Evolutionary conservation across 1,139 yeast species (phyloP).

Genomic region (Yamadazyma dendronema): DNA sequence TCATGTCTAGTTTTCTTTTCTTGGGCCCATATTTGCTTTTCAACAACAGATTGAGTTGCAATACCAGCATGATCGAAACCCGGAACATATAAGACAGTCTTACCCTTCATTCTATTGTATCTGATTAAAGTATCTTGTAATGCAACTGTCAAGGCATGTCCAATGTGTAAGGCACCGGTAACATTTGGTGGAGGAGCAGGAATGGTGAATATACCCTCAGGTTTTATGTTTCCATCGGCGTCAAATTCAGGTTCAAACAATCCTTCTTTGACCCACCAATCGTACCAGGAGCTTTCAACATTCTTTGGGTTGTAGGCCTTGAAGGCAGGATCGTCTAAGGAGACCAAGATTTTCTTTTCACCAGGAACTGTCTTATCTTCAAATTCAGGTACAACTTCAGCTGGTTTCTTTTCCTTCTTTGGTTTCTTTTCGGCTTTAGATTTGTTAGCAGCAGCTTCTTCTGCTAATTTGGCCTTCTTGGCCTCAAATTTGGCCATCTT

Average conservation of each 20-base stretch:
- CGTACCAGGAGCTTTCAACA: slow-evolving; percentile 97
- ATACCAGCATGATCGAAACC: slow-evolving; percentile 99
- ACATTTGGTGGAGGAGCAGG: slow-evolving; percentile 99
- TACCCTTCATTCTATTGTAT: slow-evolving; percentile 96
- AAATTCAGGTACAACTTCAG: slow-evolving; percentile 76
- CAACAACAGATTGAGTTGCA: slow-evolving; percentile 98
- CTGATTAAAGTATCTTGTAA: slow-evolving; percentile 93
- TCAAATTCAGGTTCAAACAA: slow-evolving; percentile 85
- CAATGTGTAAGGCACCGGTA: slow-evolving; percentile 98
- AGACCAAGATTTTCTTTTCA: slow-evolving; percentile 81
- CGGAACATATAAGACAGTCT: slow-evolving; percentile 88
- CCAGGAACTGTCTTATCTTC: slow-evolving; percentile 83
- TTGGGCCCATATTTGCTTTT: slow-evolving; percentile 88
- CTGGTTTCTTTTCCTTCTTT: slow-evolving; percentile 67
- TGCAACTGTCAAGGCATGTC: slow-evolving; percentile 94
- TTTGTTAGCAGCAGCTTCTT: slow-evolving; percentile 29
- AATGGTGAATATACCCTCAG: slow-evolving; percentile 82
- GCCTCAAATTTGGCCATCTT: slow-evolving; percentile 93
- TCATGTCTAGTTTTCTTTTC: slow-evolving; percentile 93
- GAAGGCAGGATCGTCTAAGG: slow-evolving; percentile 88
- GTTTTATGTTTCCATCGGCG: slow-evolving; percentile 69
- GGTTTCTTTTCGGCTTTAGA: slow-evolving; percentile 55
- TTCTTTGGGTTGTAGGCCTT: slow-evolving; percentile 91
- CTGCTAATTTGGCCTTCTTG: slow-evolving; percentile 79
- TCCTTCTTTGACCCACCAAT: slow-evolving; percentile 93